Percentiles rank a stretch among this genome's conserved stretches.
phyloP scores from a whole-genome alignment of 352 stramenopile genomes.

The Globisporangium nagaii region DNA sequence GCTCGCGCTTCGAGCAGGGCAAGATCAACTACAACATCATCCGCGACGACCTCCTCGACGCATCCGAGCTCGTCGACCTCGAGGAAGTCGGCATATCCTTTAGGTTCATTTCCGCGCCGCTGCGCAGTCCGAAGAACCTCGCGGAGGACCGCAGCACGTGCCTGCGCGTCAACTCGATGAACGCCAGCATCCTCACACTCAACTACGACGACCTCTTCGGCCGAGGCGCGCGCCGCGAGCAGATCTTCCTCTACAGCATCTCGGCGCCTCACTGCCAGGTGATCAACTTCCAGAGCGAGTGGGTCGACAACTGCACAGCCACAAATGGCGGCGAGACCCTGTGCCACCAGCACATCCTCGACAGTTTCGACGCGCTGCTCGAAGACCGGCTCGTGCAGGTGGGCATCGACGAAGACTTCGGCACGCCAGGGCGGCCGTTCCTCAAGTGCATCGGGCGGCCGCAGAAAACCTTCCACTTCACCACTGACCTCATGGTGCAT shows the following conservation, averaged over 20 bases:
- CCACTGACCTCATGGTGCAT: slow-evolving; percentile 47
- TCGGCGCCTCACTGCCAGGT: slow-evolving; percentile 32
- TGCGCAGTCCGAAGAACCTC: slow-evolving; percentile 23
- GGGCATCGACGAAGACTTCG: slow-evolving; percentile 32
- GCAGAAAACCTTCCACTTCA: slow-evolving; percentile 29
- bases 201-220: slow-evolving; percentile 43
- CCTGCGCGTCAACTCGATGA: slow-evolving; percentile 37
- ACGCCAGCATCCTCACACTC: slow-evolving; percentile 20
- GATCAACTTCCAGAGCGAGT: slow-evolving; percentile 27
- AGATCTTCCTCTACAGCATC: slow-evolving; percentile 36
- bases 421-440: slow-evolving; percentile 30
- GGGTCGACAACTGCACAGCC: slow-evolving; percentile 27
- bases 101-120: slow-evolving; percentile 20
- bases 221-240: slow-evolving; percentile 18
- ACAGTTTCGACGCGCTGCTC: slow-evolving; percentile 33
- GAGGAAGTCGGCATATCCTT: background rate
- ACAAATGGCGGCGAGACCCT: slow-evolving; percentile 14
- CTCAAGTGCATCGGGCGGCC: slow-evolving; percentile 39
- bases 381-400: slow-evolving; percentile 30
- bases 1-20: slow-evolving; percentile 12
- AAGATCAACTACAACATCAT: slow-evolving; percentile 27
- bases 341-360: slow-evolving; percentile 44
- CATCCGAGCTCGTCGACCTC: slow-evolving; percentile 6
- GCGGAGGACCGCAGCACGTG: slow-evolving; percentile 34
- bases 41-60: slow-evolving; percentile 11